phyloP scores from a whole-genome alignment of 768 basidiomycete genomes.

The Hygrophorus pudorinus region DNA sequence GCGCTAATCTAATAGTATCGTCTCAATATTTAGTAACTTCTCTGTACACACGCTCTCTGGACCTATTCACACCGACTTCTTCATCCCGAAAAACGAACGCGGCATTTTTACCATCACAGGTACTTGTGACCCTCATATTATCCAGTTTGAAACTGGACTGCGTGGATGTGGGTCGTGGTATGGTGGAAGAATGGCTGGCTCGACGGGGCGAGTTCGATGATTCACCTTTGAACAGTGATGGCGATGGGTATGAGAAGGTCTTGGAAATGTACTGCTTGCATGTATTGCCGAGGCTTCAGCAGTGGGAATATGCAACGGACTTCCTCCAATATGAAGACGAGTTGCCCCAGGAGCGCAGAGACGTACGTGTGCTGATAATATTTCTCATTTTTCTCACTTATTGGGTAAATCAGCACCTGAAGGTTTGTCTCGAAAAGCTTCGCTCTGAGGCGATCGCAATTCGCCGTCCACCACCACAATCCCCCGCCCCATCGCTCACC shows the following conservation, averaged over 20 bases:
- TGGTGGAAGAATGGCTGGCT: conserved; percentile 76
- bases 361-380: conserved; percentile 31
- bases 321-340: conserved; percentile 70
- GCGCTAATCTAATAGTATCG: conserved; percentile 43
- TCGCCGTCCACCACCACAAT: conserved; percentile 18
- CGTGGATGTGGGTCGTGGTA: conserved; percentile 47
- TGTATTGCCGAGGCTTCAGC: conserved; percentile 58
- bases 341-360: conserved; percentile 35
- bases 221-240: conserved; percentile 13
- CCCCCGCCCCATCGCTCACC: conserved; percentile 2
- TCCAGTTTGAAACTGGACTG: conserved; percentile 60
- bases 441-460: conserved; percentile 28
- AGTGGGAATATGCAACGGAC: conserved; percentile 75
- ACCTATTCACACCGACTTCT: conserved; percentile 50
- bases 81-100: conserved; percentile 27
- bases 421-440: conserved; percentile 30
- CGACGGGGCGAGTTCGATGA: conserved; percentile 32
- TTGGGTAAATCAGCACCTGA: conserved; percentile 23
- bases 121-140: conserved; percentile 61
- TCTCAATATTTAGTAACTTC: conserved; percentile 47
- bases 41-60: conserved; percentile 54
- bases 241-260: conserved; percentile 61
- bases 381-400: conserved; percentile 5
- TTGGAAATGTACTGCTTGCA: conserved; percentile 70
- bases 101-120: conserved; percentile 56